Evolutionary conservation across 164 flowering plant species (phyloP).

Genomic region (Vitis vinifera): DNA sequence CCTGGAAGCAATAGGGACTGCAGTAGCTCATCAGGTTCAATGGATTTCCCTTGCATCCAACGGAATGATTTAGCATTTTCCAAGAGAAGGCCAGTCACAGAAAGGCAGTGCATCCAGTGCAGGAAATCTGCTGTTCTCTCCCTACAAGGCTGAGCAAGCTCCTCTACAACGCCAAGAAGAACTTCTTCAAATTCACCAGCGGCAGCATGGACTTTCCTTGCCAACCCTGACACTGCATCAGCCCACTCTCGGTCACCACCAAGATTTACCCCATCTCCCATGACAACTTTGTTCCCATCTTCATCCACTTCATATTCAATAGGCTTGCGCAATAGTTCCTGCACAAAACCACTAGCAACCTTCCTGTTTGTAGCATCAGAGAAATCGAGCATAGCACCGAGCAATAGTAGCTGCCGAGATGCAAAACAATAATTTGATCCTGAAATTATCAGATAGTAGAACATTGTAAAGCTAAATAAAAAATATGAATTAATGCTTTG

Average conservation of each 20-base stretch:
- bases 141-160: constrained; percentile 91
- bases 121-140: constrained; percentile 87
- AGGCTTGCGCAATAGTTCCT: constrained; percentile 66
- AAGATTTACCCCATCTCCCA: constrained; percentile 93
- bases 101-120: constrained; percentile 97
- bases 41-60: constrained; percentile 49
- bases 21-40: constrained; percentile 66
- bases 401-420: constrained; percentile 82
- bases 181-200: constrained; percentile 89
- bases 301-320: constrained; percentile 83
- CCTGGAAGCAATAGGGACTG: constrained; percentile 85
- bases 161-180: constrained; percentile 54
- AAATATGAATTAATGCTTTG: too few relatives aligned
- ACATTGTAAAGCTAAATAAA: too few relatives aligned
- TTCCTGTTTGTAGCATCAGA: constrained; percentile 86
- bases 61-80: constrained; percentile 62
- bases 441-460: constrained; percentile 36
- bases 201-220: constrained; percentile 77
- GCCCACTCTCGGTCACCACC: constrained; percentile 97
- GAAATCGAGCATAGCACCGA: constrained; percentile 88
- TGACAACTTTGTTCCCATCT: constrained; percentile 61
- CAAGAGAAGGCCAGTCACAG: constrained; percentile 72
- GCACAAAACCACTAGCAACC: constrained; percentile 65
- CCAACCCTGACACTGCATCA: constrained; percentile 68
- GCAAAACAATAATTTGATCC: constrained; percentile 77